Percentiles rank a stretch among this genome's conserved stretches.
Conservation (phyloP, 345 rosid genomes). For the Rhodomyrtus tomentosa region DNA sequence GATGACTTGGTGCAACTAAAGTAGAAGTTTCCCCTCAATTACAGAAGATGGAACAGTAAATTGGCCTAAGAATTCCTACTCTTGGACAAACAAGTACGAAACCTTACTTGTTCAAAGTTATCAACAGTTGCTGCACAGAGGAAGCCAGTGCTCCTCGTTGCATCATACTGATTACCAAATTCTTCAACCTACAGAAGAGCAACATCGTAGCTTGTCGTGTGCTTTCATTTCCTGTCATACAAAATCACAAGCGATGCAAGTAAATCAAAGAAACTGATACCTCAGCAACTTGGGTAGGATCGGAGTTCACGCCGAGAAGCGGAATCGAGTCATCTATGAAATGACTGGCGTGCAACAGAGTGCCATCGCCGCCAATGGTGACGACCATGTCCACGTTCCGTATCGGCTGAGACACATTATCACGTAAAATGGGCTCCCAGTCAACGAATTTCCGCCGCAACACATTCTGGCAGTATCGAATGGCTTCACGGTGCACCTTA, state of each 20-base stretch:
- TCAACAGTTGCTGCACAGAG: conserved; percentile 78
- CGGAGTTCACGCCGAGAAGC: conserved; percentile 81
- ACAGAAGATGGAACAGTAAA: background rate
- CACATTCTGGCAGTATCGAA: conserved; percentile 61
- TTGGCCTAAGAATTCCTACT: background rate
- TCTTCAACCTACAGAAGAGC: conserved; percentile 43
- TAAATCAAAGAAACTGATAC: conserved; percentile 4
- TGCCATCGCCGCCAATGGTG: conserved; percentile 90
- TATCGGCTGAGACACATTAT: conserved; percentile 34
- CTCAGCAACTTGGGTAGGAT: conserved; percentile 73
- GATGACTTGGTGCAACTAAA: background rate
- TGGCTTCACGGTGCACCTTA: conserved; percentile 53
- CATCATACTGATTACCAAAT: conserved; percentile 64
- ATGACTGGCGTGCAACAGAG: conserved; percentile 90
- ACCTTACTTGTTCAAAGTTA: conserved; percentile 68
- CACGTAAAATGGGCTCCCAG: conserved; percentile 55
- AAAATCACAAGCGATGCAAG: background rate
- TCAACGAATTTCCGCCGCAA: conserved; percentile 51
- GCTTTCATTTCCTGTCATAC: background rate
- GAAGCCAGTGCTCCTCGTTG: conserved; percentile 76
- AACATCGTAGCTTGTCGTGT: background rate
- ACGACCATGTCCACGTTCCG: conserved; percentile 73
- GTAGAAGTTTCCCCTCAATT: background rate
- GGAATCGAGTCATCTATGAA: conserved; percentile 70
- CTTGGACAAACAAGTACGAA: background rate